Evolutionary conservation across 192 early-diverging fungal species (phyloP).

Genomic region (Coemansia erecta): DNA sequence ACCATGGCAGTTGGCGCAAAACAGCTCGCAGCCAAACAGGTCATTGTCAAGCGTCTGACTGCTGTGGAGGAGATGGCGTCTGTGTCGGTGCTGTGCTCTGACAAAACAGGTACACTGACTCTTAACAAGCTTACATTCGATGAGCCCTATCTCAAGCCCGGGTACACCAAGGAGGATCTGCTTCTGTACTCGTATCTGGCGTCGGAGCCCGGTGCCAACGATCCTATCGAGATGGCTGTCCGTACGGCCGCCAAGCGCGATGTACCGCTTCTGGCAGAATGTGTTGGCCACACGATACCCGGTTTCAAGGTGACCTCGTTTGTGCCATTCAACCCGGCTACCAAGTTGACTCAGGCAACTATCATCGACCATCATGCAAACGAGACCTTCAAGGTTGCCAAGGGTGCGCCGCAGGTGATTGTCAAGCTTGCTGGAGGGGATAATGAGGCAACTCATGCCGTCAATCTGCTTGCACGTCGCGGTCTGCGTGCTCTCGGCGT

Average conservation of each 20-base stretch:
- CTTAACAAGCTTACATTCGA: constrained; percentile 90
- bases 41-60: constrained; percentile 92
- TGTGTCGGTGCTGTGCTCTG: constrained; percentile 78
- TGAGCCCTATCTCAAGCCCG: constrained; percentile 69
- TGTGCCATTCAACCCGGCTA: constrained; percentile 89
- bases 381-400: constrained; percentile 82
- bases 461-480: constrained; percentile 79
- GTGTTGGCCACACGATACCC: constrained; percentile 72
- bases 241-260: constrained; percentile 74
- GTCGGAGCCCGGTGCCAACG: constrained; percentile 84
- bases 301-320: constrained; percentile 91
- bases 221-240: constrained; percentile 86
- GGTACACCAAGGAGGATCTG: constrained; percentile 72
- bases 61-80: constrained; percentile 92
- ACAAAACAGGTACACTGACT: constrained; percentile 89
- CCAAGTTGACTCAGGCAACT: constrained; percentile 90
- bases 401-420: constrained; percentile 95
- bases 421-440: constrained; percentile 77
- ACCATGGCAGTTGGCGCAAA: constrained; percentile 93
- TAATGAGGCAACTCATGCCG: constrained; percentile 78
- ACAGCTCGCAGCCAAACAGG: constrained; percentile 83
- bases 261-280: constrained; percentile 67
- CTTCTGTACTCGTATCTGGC: constrained; percentile 78
- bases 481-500: constrained; percentile 94
- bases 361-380: constrained; percentile 69